Evolutionary conservation across 768 basidiomycete genomes (phyloP), one percentile per base, ranked within the genome.

Genomic region (Xanthoconium purpureum): DNA sequence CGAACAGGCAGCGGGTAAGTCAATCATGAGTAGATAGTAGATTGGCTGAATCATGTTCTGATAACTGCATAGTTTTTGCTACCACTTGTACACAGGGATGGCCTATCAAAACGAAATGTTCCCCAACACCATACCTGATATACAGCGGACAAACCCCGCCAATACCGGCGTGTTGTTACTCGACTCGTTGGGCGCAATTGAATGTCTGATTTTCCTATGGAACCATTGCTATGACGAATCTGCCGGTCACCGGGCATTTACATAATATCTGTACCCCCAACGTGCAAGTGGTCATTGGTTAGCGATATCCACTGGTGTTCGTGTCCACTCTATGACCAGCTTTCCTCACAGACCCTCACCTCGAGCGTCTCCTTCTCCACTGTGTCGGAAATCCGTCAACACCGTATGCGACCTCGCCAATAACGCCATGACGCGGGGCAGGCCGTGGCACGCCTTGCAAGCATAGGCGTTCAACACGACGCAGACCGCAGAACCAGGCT

Each of bases 161-260:
- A 98, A 99, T 66, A 99, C 96, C n/a, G n/a, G n/a, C 0, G 97
- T 98, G 0, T 74, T 98, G 20, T 73, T 98, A 37, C 79, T 99
- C 56, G 98, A 98, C 70, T 95, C 95, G 80, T 85, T 52, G 97
- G 97, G 7, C 84, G 91, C 52, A 97, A 97, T n/a, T n/a, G n/a
- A 76, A 98, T 99, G 95, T 95, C 93, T 14, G 94, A 98, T 66
- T 98, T 98, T 74, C 97, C 97, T 4, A 98, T 99, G 95, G 96
- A 98, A 69, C 96, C 96, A 3, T 94, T 92, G 1, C n/a, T n/a
- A 92, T 99, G 84, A 94, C 94, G 28, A 98, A 98, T 78, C 98
- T 99, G 94, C 79, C 98, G 55, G 97, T 98, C 66, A 63, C 63
- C 28, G n/a, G n/a, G n/a, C n/a, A n/a, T n/a, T n/a, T n/a, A n/a